Evolutionary conservation across 2,329 filamentous ascomycete genomes (phyloP), one percentile per base, ranked within the genome.

Genomic region (Pochonia chlamydosporia): DNA sequence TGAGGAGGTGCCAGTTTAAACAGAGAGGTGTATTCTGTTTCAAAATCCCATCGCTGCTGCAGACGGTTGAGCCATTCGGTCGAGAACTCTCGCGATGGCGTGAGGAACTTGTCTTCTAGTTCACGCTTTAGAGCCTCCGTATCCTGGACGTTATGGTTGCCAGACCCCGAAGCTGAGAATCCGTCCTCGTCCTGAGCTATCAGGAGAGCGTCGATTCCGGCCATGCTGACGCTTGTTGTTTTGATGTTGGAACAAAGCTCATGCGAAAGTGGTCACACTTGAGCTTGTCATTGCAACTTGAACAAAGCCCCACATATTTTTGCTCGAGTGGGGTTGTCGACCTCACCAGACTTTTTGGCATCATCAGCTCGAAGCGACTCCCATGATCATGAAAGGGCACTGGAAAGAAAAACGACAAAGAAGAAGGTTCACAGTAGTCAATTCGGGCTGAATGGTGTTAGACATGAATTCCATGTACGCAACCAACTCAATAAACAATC

Each of bases 1-100:
- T 97, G 93, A 0, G 92, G 95, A 3, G 90, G 88, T 2, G 90
- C 89, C 46, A 97, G 78, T 53, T 85, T 81, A 67, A 95, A 96
- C 16, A 97, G 78, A 48, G 89, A 83, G n/a, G 82, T 79, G 62
- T 91, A 87, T 59, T 96, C 85, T 31, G 83, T 79, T 4, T 88
- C 81, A 48, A 82, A 77, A 53, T 96, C 88, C 93, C 92, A 99
- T 59, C 78, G 74, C 75, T 92, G 89, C 68, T 99, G 93, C 37
- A 97, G 70, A 47, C 81, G 79, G 64, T 96, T 90, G 49, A 99
- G 78, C 90, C 93, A 97, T 60, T 86, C 83, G 4, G 81, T 73
- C 28, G 84, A 89, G 70, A 99, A 96, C 3, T 79, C 78, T 5
- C 82, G 77, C 2, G 89, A 88, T 1, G 93, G 92, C 2, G 81